Evolutionary conservation across 495 filamentous ascomycete species (phyloP).

Genomic region (Aspergillus diversus): DNA sequence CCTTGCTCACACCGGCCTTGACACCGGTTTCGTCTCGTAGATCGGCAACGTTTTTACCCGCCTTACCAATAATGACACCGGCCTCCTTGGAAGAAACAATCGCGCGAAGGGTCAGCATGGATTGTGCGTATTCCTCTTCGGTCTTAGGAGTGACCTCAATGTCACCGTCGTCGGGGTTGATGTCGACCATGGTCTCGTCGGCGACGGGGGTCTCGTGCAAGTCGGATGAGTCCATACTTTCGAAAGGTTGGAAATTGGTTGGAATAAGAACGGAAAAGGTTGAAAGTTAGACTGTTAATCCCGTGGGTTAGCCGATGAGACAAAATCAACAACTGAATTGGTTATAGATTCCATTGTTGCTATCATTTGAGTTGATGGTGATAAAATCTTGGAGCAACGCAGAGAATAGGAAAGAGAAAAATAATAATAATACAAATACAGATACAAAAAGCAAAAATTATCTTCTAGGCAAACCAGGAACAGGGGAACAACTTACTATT

Average conservation of each 20-base stretch:
- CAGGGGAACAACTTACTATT: conserved; percentile 4
- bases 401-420: neutral
- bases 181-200: conserved; percentile 53
- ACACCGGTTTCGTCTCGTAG: conserved; percentile 96
- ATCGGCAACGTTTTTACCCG: conserved; percentile 96
- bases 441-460: neutral
- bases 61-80: conserved; percentile 97
- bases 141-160: conserved; percentile 77
- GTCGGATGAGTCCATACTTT: conserved; percentile 53
- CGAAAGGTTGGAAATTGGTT: conserved; percentile 9
- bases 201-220: conserved; percentile 46
- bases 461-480: too few relatives aligned
- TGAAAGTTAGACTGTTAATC: neutral
- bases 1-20: conserved; percentile 97
- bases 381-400: neutral
- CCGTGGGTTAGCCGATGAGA: neutral
- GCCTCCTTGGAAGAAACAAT: conserved; percentile 99
- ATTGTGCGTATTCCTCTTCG: conserved; percentile 92
- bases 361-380: neutral
- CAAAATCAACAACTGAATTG: neutral
- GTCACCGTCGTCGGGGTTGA: conserved; percentile 63
- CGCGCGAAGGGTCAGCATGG: conserved; percentile 89
- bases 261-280: neutral
- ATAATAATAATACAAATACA: neutral
- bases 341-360: neutral